Evolutionary conservation across 139 green algal genomes (phyloP).

Genomic region (Volvox africanus): DNA sequence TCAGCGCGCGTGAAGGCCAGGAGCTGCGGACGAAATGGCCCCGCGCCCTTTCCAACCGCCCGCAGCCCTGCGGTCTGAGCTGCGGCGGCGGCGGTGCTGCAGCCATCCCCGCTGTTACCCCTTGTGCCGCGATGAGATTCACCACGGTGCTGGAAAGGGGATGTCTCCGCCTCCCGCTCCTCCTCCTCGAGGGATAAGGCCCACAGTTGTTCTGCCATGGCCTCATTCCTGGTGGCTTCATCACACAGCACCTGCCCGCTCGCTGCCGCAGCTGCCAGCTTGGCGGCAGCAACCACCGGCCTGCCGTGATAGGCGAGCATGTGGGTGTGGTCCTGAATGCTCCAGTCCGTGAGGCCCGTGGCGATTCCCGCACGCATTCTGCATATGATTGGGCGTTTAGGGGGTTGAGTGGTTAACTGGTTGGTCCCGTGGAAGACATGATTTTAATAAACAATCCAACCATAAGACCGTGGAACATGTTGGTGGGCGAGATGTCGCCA

Average conservation of each 20-base stretch:
- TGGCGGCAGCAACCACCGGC: background rate
- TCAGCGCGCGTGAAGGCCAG: background rate
- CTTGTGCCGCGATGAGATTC: background rate
- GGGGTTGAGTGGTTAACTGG: too few species aligned
- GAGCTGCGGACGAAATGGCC: background rate
- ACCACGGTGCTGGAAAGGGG: background rate
- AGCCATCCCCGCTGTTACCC: background rate
- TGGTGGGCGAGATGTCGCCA: too few species aligned
- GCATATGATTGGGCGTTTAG: background rate
- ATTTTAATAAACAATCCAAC: too few species aligned
- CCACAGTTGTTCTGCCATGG: background rate
- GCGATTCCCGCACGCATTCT: conserved; percentile 15
- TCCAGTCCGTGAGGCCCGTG: background rate
- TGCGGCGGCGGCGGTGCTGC: background rate
- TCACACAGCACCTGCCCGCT: conserved; percentile 34
- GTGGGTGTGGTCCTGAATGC: background rate
- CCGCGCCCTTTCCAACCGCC: background rate
- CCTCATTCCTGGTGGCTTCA: background rate
- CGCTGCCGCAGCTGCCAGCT: background rate
- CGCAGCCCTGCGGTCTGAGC: background rate
- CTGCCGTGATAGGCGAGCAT: background rate
- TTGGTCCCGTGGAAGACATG: too few species aligned
- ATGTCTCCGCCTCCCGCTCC: background rate
- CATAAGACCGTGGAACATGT: too few species aligned
- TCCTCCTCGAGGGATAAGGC: background rate